Evolutionary conservation across 1,284 basidiomycete genomes (phyloP).

Genomic region (Heterobasidion annosum): DNA sequence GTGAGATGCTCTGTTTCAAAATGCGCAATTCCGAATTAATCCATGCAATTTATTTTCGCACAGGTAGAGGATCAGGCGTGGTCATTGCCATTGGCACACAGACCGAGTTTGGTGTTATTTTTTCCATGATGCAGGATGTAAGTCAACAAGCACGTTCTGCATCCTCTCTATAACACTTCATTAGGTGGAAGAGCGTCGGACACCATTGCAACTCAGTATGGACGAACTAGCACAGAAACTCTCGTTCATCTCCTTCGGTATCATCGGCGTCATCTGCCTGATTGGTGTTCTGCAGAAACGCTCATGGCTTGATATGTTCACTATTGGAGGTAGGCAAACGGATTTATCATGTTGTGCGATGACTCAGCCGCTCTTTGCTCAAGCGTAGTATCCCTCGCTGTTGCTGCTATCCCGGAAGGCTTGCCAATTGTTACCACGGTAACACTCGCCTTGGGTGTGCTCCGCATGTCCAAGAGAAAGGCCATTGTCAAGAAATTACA

Average conservation of each 20-base stretch:
- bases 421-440: conserved; percentile 97
- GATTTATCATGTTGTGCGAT: not conserved
- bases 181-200: conserved; percentile 87
- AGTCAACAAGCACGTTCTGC: conserved; percentile 16
- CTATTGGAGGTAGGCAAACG: conserved; percentile 73
- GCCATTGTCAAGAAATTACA: conserved; percentile 97
- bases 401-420: conserved; percentile 96
- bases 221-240: conserved; percentile 93
- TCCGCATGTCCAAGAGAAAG: conserved; percentile 90
- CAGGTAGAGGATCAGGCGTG: conserved; percentile 79
- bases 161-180: not conserved
- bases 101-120: conserved; percentile 95
- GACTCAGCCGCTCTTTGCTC: conserved; percentile 8
- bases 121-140: conserved; percentile 97
- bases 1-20: conserved; percentile 23
- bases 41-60: not conserved
- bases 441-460: conserved; percentile 88
- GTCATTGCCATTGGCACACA: conserved; percentile 86
- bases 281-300: conserved; percentile 83
- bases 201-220: conserved; percentile 92
- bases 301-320: conserved; percentile 98
- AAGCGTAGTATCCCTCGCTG: conserved; percentile 82
- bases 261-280: conserved; percentile 91
- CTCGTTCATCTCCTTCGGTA: conserved; percentile 82
- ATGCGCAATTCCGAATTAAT: not conserved